Evolutionary conservation across 352 stramenopile genomes (phyloP).

Genomic region (Pythium plurisporium): DNA sequence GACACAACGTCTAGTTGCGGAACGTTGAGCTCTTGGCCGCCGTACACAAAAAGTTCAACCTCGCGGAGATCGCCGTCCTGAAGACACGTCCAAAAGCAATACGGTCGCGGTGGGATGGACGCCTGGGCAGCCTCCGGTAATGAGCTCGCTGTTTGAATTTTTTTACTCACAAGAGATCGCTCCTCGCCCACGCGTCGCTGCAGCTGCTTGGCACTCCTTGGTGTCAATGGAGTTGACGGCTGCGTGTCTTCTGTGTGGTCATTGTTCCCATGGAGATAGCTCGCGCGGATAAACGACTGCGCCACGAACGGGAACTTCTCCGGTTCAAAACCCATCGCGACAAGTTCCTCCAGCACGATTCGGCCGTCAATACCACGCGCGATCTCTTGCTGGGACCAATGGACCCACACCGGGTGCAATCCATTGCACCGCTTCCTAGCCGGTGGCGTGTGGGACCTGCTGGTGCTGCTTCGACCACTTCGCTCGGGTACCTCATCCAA

Average conservation of each 20-base stretch:
- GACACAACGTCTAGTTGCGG: constrained; percentile 27
- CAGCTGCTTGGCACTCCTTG: neutral
- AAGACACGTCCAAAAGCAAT: constrained; percentile 46
- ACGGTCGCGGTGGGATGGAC: constrained; percentile 11
- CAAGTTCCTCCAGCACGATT: constrained; percentile 51
- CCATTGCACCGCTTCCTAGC: constrained; percentile 14
- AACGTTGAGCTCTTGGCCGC: constrained; percentile 56
- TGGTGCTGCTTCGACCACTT: neutral
- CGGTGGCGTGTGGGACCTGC: neutral
- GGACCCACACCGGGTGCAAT: constrained; percentile 56
- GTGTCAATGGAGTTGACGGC: constrained; percentile 13
- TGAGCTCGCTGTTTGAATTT: neutral
- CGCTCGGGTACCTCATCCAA: too few relatives aligned
- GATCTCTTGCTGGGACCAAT: constrained; percentile 64
- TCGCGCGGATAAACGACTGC: constrained; percentile 34
- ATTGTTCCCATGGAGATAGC: neutral
- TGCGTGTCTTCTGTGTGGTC: neutral
- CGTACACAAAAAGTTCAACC: constrained; percentile 62
- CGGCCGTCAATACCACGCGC: constrained; percentile 51
- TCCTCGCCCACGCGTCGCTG: constrained; percentile 3
- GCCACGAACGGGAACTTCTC: constrained; percentile 51
- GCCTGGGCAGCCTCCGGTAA: constrained; percentile 6
- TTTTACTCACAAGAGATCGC: neutral
- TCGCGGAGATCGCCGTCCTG: constrained; percentile 37
- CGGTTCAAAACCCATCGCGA: constrained; percentile 42